Base-by-base conservation (phyloP, 2,329 filamentous ascomycete genomes). In the Trichoderma afroharzianum region DNA sequence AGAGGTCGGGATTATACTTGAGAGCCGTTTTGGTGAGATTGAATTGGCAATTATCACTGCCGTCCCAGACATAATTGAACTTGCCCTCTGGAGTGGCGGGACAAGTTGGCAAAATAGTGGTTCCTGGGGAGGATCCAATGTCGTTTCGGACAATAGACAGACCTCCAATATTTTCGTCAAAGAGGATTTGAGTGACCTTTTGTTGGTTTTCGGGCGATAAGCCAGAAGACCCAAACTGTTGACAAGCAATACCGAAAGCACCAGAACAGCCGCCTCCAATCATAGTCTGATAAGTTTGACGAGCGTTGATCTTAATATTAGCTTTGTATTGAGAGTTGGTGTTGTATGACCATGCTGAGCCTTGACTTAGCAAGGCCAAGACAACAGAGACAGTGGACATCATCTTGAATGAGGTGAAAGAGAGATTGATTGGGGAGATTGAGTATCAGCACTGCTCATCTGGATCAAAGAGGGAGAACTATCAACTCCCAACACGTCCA, bases 11-110 rank as follows among this genome's bases (percentile, higher is more conserved):
- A 4, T 68, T 68, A 32, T 61, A 68, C 18, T 61, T 68, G 14
- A 61, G 36, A 36, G 66, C 66, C 7, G 66, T 68, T n/a, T 68
- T 68, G 4, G 66, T 68, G 36, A 68, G 66, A 33, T 68, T 68
- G 14, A 68, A 61, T 32, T 68, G 66, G 11, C 66, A 68, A 12
- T 68, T 68, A 9, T 68, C 66, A 26, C 66, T 68, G 18, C 55
- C 66, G 28, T 68, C 66, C 66, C 66, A 68, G 6, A 61, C 33
- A n/a, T 68, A 68, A 5, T 68, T 59, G 66, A 68, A 68, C n/a
- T 68, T 57, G 7, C 55, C 66, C 6, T 68, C 26, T 11, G 66
- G 66, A 14, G 66, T 59, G 14, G 66, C 55, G 14, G 66, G 66
- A 39, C 66, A 68, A 9, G 66, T 68, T 33, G 66, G 66, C 15